These are phyloP conservation scores for Smallanthus sonchifolius DNA, from an alignment of 129 eudicot species.

Conservation along the genomic window DNA sequence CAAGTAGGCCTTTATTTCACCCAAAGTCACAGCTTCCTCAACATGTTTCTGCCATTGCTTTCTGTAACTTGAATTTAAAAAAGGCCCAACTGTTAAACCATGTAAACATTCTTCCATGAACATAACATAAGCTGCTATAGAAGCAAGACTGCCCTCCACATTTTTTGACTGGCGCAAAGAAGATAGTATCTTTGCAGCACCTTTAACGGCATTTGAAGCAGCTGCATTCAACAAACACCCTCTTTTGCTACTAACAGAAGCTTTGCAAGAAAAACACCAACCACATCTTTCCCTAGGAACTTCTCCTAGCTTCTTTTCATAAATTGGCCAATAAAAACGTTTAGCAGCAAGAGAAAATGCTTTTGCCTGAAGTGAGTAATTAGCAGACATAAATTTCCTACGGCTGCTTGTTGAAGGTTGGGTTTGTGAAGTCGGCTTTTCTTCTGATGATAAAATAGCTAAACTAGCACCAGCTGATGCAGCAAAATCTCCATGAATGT, in stretches of 20 bases:
- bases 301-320: conserved; percentile 83
- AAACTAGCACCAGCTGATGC: conserved; percentile 90
- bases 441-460: conserved; percentile 71
- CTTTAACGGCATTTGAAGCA: conserved; percentile 74
- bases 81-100: conserved; percentile 73
- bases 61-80: conserved; percentile 43
- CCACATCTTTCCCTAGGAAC: conserved; percentile 95
- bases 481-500: conserved; percentile 88
- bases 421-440: conserved; percentile 41
- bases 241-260: conserved; percentile 56
- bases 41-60: conserved; percentile 69
- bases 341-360: conserved; percentile 70
- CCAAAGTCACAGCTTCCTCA: conserved; percentile 60
- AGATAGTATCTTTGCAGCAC: conserved; percentile 52
- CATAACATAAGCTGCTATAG: conserved; percentile 68
- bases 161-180: conserved; percentile 45
- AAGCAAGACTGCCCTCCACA: conserved; percentile 58
- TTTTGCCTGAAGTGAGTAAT: conserved; percentile 60
- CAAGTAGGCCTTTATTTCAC: conserved; percentile 59
- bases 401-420: conserved; percentile 40
- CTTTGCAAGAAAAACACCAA: conserved; percentile 90
- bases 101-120: conserved; percentile 85
- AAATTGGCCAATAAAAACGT: conserved; percentile 89
- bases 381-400: conserved; percentile 57
- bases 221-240: conserved; percentile 92